Percentiles rank a stretch among this genome's conserved stretches.
Evolutionary conservation across 805 yeast genomes (phyloP).

Genomic region (Hanseniaspora lachancei): DNA sequence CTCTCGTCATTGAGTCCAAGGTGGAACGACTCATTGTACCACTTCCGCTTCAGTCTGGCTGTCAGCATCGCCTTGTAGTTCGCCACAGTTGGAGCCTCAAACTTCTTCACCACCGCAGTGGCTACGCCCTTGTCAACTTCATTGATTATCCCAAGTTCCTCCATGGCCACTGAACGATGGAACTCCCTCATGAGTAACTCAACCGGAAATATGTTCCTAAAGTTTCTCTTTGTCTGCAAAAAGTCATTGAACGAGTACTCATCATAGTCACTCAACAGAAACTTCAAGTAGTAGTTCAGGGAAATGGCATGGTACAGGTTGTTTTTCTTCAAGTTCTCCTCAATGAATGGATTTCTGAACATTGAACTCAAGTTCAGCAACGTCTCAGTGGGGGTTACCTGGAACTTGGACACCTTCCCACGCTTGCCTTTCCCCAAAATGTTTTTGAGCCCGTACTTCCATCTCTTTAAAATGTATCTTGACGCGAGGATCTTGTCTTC

Average conservation of each 20-base stretch:
- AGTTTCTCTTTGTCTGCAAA: not conserved
- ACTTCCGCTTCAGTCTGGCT: not conserved
- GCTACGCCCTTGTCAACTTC: no score
- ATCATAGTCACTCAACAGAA: not conserved
- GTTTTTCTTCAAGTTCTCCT: not conserved
- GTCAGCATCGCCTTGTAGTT: not conserved
- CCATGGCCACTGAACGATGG: not conserved
- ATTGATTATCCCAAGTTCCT: not conserved
- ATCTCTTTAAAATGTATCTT: not conserved
- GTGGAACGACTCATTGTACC: not conserved
- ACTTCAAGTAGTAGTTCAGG: not conserved
- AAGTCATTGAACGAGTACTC: not conserved
- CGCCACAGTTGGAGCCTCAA: no score
- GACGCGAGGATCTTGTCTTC: not conserved
- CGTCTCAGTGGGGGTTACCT: not conserved
- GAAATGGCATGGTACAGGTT: not conserved
- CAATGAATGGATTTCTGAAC: not conserved
- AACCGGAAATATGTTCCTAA: not conserved
- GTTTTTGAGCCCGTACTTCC: not conserved
- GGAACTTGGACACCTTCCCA: not conserved
- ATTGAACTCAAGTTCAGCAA: not conserved
- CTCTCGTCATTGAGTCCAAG: not conserved
- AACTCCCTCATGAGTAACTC: not conserved
- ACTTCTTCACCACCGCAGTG: no score
- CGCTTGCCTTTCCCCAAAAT: no score